Base-by-base conservation (phyloP, 2,329 filamentous ascomycete genomes). In the Botrytis byssoidea region DNA sequence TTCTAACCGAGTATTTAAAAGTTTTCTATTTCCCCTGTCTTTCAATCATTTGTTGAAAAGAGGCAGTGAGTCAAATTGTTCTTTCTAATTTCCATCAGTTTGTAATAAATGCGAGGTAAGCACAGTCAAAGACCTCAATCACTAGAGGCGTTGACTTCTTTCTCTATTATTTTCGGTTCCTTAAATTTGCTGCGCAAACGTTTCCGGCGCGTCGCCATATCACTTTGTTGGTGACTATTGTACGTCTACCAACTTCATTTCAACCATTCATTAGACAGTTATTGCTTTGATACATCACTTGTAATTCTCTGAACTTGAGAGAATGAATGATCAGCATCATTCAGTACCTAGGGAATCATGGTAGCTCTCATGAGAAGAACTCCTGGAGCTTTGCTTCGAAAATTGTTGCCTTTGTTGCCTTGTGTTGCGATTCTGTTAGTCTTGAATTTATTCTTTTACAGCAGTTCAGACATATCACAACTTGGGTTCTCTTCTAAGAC, bases 251-350 rank as follows among this genome's bases (percentile, higher is more conserved):
- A 25, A 42, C 18, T 69, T 42, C n/a, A 57, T 25, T 57, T 22
- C 29, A 7, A 16, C 40, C 37, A 25, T 57, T 57, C 48, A 16
- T n/a, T 57, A 18, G 18, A 9, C 14, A 32, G 18, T 9, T 57
- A 42, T 25, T 42, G 9, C 25, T 40, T 42, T 18, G n/a, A 16
- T 16, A 42, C 37, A 29, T 57, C 48, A 57, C 7, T 42, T 32
- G 18, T 10, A 32, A 29, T 25, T n/a, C 18, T 14, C 22, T 69
- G 5, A 44, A 22, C 37, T 22, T 14, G 14, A 25, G 48, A 68
- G 35, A 18, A 57, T 55, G 66, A 68, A 68, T 68, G 66, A 57
- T 57, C 29, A 68, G 48, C 48, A 68, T 68, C 66, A 57, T 68
- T 69, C n/a, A 18, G 25, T n/a, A n/a, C 25, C 37, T 32, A 32